Evolutionary conservation across 495 filamentous ascomycete species (phyloP).

Genomic region (Symbiotaphrina buchneri): DNA sequence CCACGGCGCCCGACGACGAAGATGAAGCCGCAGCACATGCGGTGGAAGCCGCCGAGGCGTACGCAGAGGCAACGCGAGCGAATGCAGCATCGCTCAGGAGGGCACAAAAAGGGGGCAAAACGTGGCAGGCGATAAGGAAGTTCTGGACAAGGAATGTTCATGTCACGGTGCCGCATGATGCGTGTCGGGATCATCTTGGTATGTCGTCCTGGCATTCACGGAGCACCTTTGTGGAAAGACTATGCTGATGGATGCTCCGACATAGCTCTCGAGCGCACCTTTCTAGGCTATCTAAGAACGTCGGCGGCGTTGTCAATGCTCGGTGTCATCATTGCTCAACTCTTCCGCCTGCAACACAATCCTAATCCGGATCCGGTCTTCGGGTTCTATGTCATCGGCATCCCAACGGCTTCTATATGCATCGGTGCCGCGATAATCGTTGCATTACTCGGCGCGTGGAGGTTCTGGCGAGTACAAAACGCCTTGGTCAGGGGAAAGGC

Average conservation of each 20-base stretch:
- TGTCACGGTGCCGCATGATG: slow-evolving; percentile 18
- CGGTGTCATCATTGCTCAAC: slow-evolving; percentile 41
- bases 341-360: slow-evolving; percentile 40
- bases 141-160: slow-evolving; percentile 23
- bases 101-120: too few relatives aligned
- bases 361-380: slow-evolving; percentile 17
- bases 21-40: too few relatives aligned
- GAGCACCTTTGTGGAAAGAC: slow-evolving; percentile 2
- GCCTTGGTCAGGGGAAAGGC: slow-evolving; percentile 41
- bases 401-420: slow-evolving; percentile 37
- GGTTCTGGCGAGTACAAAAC: slow-evolving; percentile 49
- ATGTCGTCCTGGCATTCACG: slow-evolving; percentile 8
- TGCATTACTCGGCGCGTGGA: slow-evolving; percentile 30
- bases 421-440: slow-evolving; percentile 33
- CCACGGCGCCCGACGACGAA: too few relatives aligned
- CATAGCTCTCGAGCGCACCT: slow-evolving; percentile 58
- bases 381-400: slow-evolving; percentile 38
- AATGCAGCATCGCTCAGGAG: too few relatives aligned
- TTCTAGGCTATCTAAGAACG: slow-evolving; percentile 56
- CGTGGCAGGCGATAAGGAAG: slow-evolving; percentile 10
- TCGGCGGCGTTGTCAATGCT: slow-evolving; percentile 45
- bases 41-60: too few relatives aligned
- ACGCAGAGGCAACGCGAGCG: too few relatives aligned
- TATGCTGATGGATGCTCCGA: neutral
- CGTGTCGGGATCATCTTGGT: slow-evolving; percentile 31